phyloP scores from a whole-genome alignment of 495 filamentous ascomycete species.

The Penicillium pancosmium region DNA sequence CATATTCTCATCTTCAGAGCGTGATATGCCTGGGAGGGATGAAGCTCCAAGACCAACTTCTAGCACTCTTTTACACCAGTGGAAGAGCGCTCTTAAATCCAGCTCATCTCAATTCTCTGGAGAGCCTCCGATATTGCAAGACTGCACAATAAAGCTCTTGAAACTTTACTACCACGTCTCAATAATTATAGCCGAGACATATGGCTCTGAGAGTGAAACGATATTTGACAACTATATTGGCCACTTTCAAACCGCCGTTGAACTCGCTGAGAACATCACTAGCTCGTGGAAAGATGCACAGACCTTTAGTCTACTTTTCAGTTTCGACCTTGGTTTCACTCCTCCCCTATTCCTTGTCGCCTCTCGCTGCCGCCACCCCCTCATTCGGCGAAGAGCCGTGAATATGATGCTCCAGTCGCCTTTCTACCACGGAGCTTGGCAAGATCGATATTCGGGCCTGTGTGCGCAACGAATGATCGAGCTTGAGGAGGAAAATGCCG shows the following conservation, averaged over 20 bases:
- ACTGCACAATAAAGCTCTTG: slow-evolving; percentile 2
- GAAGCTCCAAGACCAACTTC: neutral
- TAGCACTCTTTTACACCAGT: slow-evolving; percentile 1
- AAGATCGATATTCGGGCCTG: slow-evolving; percentile 12
- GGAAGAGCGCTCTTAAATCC: slow-evolving; percentile 7
- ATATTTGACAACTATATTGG: neutral
- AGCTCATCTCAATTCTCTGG: neutral
- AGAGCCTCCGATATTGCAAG: neutral
- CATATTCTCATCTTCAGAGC: slow-evolving; percentile 6
- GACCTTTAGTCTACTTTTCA: slow-evolving; percentile 5
- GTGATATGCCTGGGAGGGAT: neutral
- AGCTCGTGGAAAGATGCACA: neutral
- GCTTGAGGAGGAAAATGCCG: slow-evolving; percentile 1
- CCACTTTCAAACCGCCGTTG: neutral
- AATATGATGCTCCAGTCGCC: slow-evolving; percentile 5
- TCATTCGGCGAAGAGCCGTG: neutral
- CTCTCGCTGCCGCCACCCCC: slow-evolving; percentile 9
- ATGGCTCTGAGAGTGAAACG: neutral
- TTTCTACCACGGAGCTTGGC: slow-evolving; percentile 10
- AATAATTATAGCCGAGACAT: slow-evolving; percentile 2
- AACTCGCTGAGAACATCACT: neutral
- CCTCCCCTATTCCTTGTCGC: slow-evolving; percentile 14
- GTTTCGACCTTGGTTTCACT: slow-evolving; percentile 11
- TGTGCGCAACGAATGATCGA: slow-evolving; percentile 14
- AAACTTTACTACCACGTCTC: slow-evolving; percentile 11